phyloP scores from a whole-genome alignment of 257 asterid species.

The Solanum sparsipilum region DNA sequence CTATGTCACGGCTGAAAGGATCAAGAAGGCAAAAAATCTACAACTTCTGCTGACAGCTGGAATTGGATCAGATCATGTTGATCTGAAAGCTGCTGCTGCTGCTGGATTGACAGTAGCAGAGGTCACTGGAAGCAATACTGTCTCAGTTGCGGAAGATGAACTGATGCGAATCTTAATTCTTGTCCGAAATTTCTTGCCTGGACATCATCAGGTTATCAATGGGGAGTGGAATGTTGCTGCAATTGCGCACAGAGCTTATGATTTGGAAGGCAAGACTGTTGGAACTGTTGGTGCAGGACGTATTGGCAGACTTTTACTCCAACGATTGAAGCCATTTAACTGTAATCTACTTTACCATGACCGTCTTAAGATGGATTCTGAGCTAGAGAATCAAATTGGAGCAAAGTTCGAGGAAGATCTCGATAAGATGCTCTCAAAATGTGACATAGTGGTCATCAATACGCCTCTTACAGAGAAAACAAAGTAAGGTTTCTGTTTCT shows the following conservation, averaged over 20 bases:
- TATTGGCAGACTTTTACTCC: conserved; percentile 74
- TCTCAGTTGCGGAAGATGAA: conserved; percentile 97
- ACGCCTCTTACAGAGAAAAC: conserved; percentile 93
- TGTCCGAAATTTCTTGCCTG: conserved; percentile 82
- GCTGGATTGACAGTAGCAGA: conserved; percentile 97
- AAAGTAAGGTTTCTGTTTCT: conserved; percentile 27
- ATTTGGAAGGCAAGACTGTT: conserved; percentile 97
- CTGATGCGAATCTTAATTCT: conserved; percentile 96
- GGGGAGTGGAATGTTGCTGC: conserved; percentile 98
- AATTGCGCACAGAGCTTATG: conserved; percentile 81
- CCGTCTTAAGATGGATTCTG: conserved; percentile 64
- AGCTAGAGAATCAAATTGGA: conserved; percentile 70
- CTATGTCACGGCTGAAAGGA: conserved; percentile 91
- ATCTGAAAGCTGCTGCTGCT: conserved; percentile 93
- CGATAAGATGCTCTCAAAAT: conserved; percentile 85
- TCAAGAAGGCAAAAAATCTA: conserved; percentile 80
- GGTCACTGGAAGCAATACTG: conserved; percentile 92
- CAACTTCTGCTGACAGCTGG: conserved; percentile 94
- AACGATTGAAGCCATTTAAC: conserved; percentile 87
- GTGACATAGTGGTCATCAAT: conserved; percentile 83
- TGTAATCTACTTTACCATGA: conserved; percentile 89
- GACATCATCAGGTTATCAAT: conserved; percentile 68
- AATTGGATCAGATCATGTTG: conserved; percentile 92
- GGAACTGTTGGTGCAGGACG: conserved; percentile 99
- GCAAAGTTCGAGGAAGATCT: conserved; percentile 85